Conservation (phyloP, 2,329 filamentous ascomycete species). For the Exophiala lecanii-corni region DNA sequence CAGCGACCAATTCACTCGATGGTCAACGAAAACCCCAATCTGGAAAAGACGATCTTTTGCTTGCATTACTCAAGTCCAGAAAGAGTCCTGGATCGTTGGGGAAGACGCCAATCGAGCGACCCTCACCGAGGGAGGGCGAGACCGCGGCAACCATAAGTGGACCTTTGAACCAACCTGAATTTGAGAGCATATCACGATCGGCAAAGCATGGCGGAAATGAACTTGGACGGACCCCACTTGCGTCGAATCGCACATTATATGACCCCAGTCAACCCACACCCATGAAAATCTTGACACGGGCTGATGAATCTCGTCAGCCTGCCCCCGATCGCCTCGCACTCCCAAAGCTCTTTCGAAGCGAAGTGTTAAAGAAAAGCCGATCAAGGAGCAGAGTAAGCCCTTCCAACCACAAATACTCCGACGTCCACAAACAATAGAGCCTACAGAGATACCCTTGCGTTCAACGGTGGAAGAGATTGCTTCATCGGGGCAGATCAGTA, state of each 20-base stretch:
- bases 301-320: conserved; percentile 19
- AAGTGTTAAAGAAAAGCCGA: conserved; percentile 9
- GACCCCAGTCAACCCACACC: conserved; percentile 25
- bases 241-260: conserved; percentile 21
- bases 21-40: conserved; percentile 6
- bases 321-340: conserved; percentile 16
- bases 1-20: conserved; percentile 38
- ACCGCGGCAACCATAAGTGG: conserved; percentile 39
- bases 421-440: conserved; percentile 39
- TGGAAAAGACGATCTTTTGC: conserved; percentile 17
- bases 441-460: conserved; percentile 4
- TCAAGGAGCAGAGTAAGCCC: conserved; percentile 34
- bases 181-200: conserved; percentile 29
- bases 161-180: conserved; percentile 37
- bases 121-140: conserved; percentile 20
- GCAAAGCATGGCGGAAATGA: conserved; percentile 12
- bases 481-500: conserved; percentile 1
- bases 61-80: conserved; percentile 12
- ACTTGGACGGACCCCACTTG: conserved; percentile 20
- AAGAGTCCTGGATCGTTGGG: conserved; percentile 10
- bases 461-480: neutral
- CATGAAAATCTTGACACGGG: conserved; percentile 27
- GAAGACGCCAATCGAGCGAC: conserved; percentile 18
- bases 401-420: conserved; percentile 54
- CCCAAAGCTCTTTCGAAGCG: conserved; percentile 13